phyloP scores from a whole-genome alignment of 805 yeast genomes.

The Candida alai region DNA sequence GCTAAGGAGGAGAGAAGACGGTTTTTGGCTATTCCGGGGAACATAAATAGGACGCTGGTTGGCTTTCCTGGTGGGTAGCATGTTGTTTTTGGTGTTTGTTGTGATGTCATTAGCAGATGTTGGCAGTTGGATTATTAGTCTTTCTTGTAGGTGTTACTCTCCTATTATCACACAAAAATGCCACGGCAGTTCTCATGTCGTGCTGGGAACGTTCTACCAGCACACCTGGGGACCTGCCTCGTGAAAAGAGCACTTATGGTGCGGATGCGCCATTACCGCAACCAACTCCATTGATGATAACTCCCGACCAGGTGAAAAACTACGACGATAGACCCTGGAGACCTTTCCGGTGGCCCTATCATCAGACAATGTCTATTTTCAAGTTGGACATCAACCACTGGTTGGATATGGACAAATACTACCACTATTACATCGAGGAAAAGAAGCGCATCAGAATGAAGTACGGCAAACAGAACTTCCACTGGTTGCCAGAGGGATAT shows the following conservation, averaged over 20 bases:
- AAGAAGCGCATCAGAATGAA: conserved; percentile 54
- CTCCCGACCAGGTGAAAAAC: conserved; percentile 61
- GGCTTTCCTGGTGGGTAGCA: too few relatives aligned
- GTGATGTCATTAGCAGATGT: too few relatives aligned
- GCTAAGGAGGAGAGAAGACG: too few relatives aligned
- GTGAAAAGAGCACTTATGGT: too few relatives aligned
- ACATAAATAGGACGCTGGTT: too few relatives aligned
- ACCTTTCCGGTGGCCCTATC: conserved; percentile 78
- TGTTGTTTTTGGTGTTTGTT: too few relatives aligned
- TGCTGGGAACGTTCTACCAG: too few relatives aligned
- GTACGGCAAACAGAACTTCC: conserved; percentile 60
- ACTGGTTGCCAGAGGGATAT: conserved; percentile 61
- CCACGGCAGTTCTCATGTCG: too few relatives aligned
- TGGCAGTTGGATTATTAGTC: conserved; percentile 9
- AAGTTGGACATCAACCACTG: conserved; percentile 71
- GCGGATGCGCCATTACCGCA: conserved; percentile 25
- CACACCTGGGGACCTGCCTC: too few relatives aligned
- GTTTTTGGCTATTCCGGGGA: too few relatives aligned
- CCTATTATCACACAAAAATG: conserved; percentile 16
- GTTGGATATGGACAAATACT: conserved; percentile 78
- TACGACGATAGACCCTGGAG: conserved; percentile 80
- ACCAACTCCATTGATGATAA: conserved; percentile 58
- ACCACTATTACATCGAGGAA: conserved; percentile 61
- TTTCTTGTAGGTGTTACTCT: conserved; percentile 12
- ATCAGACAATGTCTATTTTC: conserved; percentile 74